phyloP scores from a whole-genome alignment of 2,329 filamentous ascomycete genomes.

The Aspergillus sp. region DNA sequence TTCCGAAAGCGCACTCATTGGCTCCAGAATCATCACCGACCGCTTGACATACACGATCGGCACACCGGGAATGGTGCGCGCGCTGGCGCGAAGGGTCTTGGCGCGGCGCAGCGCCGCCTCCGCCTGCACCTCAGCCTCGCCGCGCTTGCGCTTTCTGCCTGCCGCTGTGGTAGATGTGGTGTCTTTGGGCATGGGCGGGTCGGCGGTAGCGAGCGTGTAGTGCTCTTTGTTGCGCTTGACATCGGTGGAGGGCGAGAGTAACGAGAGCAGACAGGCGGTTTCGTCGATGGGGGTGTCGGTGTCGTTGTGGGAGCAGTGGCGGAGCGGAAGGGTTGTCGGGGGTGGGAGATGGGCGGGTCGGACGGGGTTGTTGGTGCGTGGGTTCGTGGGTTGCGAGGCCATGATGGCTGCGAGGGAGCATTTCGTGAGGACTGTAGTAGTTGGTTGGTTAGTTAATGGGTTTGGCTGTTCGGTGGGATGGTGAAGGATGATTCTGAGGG shows the following conservation, averaged over 20 bases:
- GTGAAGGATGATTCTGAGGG: too few relatives aligned
- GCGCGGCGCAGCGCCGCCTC: constrained; percentile 31
- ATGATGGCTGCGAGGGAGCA: constrained; percentile 46
- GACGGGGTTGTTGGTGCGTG: constrained; percentile 37
- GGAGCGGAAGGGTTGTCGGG: constrained; percentile 43
- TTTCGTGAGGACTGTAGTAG: constrained; percentile 71
- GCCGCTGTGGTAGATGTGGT: constrained; percentile 15
- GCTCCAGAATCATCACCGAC: constrained; percentile 51
- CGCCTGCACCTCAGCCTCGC: constrained; percentile 23
- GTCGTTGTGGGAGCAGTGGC: constrained; percentile 47
- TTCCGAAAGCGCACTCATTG: constrained; percentile 44
- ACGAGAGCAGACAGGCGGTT: constrained; percentile 43
- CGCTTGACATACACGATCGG: constrained; percentile 52
- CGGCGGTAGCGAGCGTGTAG: constrained; percentile 46
- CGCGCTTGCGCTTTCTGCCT: constrained; percentile 32
- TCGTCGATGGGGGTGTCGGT: constrained; percentile 43
- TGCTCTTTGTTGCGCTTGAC: constrained; percentile 48
- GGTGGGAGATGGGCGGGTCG: constrained; percentile 45
- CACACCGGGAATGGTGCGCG: constrained; percentile 46
- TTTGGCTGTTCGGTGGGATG: not conserved
- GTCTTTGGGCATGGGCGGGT: constrained; percentile 29
- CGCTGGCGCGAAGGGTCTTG: constrained; percentile 34
- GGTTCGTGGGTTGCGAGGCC: constrained; percentile 36
- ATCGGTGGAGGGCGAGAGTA: constrained; percentile 38
- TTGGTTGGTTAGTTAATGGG: constrained; percentile 9